These are phyloP conservation scores for Pestalotiopsis sp. DNA, from an alignment of 2,329 filamentous ascomycete species.

Conservation along the genomic window DNA sequence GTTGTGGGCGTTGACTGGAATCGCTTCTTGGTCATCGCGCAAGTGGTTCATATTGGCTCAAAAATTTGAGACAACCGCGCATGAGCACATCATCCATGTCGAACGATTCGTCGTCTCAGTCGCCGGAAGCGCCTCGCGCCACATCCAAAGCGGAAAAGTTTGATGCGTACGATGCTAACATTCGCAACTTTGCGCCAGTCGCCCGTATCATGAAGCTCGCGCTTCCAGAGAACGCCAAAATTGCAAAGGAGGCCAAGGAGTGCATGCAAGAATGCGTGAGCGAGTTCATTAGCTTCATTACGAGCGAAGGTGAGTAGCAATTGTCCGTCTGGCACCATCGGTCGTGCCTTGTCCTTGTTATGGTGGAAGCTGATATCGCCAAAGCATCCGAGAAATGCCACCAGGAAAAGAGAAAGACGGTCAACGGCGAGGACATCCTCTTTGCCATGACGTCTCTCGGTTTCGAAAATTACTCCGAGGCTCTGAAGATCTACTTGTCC, in stretches of 20 bases:
- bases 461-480: conserved; percentile 98
- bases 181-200: conserved; percentile 92
- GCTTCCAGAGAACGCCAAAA: conserved; percentile 96
- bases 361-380: conserved; percentile 26
- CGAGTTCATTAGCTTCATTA: conserved; percentile 99
- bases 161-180: conserved; percentile 82
- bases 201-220: conserved; percentile 99
- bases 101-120: conserved; percentile 57
- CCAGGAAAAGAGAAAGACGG: conserved; percentile 98
- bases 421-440: conserved; percentile 97
- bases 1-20: conserved; percentile 41
- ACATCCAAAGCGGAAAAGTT: conserved; percentile 51
- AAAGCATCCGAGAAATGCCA: conserved; percentile 98
- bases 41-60: conserved; percentile 42
- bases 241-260: conserved; percentile 98
- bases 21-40: conserved; percentile 43
- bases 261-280: conserved; percentile 99
- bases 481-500: conserved; percentile 95
- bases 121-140: conserved; percentile 50
- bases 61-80: conserved; percentile 42
- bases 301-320: conserved; percentile 81
- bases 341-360: conserved; percentile 15
- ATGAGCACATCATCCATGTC: conserved; percentile 53
- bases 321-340: not conserved
- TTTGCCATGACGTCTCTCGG: conserved; percentile 99